These are phyloP conservation scores for Phoenix dactylifera DNA, from an alignment of 176 grass and related monocot species.

Conservation along the genomic window DNA sequence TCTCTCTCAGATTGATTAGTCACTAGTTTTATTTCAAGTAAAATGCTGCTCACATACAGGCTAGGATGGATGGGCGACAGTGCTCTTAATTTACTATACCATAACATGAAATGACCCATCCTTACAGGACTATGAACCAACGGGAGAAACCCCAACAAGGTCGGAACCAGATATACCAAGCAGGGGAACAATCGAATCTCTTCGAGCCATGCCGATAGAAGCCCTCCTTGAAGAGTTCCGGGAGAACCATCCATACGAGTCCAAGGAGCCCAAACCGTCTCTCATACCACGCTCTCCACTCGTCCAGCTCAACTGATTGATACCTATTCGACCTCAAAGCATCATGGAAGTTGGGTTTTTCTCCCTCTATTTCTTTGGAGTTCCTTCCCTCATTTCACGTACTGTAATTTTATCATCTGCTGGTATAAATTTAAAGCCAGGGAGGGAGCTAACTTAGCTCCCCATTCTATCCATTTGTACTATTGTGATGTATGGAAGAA, in stretches of 20 bases:
- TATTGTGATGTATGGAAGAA: too few species aligned
- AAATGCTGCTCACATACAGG: too few species aligned
- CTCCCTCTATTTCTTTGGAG: constrained; percentile 1
- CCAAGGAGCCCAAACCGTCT: constrained; percentile 53
- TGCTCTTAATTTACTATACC: too few species aligned
- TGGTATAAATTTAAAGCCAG: constrained; percentile 14
- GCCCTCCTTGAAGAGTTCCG: constrained; percentile 63
- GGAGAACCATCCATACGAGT: constrained; percentile 77
- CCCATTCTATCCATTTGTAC: constrained; percentile 2
- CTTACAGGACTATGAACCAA: constrained; percentile 64
- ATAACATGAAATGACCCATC: not conserved
- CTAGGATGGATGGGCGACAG: too few species aligned
- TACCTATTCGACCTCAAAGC: not conserved
- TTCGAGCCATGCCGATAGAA: constrained; percentile 85
- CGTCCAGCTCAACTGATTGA: constrained; percentile 49
- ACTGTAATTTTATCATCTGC: constrained; percentile 37
- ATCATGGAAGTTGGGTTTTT: not conserved
- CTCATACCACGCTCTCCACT: constrained; percentile 87
- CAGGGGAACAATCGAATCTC: constrained; percentile 65
- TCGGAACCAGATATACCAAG: constrained; percentile 64
- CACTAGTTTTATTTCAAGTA: too few species aligned
- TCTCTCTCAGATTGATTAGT: too few species aligned
- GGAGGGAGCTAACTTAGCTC: constrained; percentile 42
- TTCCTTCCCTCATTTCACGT: constrained; percentile 2
- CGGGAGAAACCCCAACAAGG: constrained; percentile 68